phyloP scores from a whole-genome alignment of 2,329 filamentous ascomycete genomes.

The Ploettnerulaceae sp. region DNA sequence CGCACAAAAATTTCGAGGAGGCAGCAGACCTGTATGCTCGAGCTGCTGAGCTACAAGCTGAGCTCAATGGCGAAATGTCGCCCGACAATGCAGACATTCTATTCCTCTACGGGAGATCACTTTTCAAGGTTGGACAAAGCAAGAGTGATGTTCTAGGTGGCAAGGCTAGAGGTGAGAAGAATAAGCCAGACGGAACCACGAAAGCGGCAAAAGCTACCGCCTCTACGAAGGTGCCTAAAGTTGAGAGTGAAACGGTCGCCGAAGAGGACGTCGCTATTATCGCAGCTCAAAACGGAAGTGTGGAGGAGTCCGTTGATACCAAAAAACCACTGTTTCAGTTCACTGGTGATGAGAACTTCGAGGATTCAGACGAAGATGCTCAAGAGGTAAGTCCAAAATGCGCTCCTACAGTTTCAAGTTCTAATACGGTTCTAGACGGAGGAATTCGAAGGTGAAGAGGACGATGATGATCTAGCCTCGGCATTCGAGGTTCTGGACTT shows the following conservation, averaged over 20 bases:
- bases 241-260: slow-evolving; percentile 39
- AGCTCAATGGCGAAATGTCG: slow-evolving; percentile 87
- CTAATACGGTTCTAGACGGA: slow-evolving; percentile 39
- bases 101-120: slow-evolving; percentile 86
- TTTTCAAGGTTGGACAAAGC: slow-evolving; percentile 90
- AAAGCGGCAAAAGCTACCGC: slow-evolving; percentile 37
- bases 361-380: slow-evolving; percentile 74
- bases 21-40: slow-evolving; percentile 84
- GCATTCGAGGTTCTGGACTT: slow-evolving; percentile 84
- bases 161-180: slow-evolving; percentile 58
- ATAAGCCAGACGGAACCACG: slow-evolving; percentile 40
- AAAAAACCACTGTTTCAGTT: slow-evolving; percentile 88
- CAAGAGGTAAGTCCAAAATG: slow-evolving; percentile 45
- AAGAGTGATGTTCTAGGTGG: slow-evolving; percentile 93
- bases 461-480: slow-evolving; percentile 69
- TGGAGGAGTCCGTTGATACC: slow-evolving; percentile 36
- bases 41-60: slow-evolving; percentile 84
- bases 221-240: slow-evolving; percentile 30
- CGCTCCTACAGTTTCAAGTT: slow-evolving; percentile 43
- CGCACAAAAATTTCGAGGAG: slow-evolving; percentile 80
- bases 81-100: slow-evolving; percentile 89
- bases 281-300: slow-evolving; percentile 29
- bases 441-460: slow-evolving; percentile 46
- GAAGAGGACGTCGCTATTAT: slow-evolving; percentile 43
- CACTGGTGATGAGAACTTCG: slow-evolving; percentile 89